Base-by-base conservation (phyloP, 768 basidiomycete species). In the Cystobasidium onofrii region DNA sequence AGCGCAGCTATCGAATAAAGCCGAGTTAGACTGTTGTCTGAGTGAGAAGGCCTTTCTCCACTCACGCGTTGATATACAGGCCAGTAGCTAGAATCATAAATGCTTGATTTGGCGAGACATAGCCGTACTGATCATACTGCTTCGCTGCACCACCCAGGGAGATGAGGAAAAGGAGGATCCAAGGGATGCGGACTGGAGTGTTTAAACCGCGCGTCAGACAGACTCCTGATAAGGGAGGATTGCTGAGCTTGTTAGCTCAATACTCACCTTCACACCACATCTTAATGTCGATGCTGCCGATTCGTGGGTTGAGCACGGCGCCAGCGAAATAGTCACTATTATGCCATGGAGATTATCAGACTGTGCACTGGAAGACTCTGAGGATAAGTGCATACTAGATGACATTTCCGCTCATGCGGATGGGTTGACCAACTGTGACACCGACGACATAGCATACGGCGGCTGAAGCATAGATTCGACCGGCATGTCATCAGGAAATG, bases 11-110 rank as follows among this genome's bases (percentile, higher is more conserved):
- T 29, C 4, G n/a, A 7, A 54, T 20, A 20, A 61, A 61, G n/a
- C 39, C 46, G 39, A 71, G 17, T 2, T 17, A 34, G 74, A 69
- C 70, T 71, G 74, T 76, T 1, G 18, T 29, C n/a, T 75, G 6
- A 4, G 17, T 0, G 15, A 10, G 1, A 23, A 57, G 46, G 4
- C 31, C 66, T 73, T 52, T 62, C n/a, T n/a, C 18, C 9, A 54
- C 73, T 88, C 92, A 98, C 57, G 94, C 94, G 76, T 99, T 97
- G 76, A 97, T 84, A 81, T 98, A 98, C n/a, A 99, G 84, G 79
- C 91, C 92, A 10, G 93, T 97, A 1, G 93, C 96, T 74, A 95
- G 84, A 75, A 91, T 88, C 91, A 97, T 96, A 81, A 97, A 91
- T 0, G 88, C 88, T 90, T 95, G 92, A 81, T 98, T 98, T 0